Percentiles rank a stretch among this genome's conserved stretches.
Conservation (phyloP, 2,329 filamentous ascomycete species). For the Cytospora leucostoma region DNA sequence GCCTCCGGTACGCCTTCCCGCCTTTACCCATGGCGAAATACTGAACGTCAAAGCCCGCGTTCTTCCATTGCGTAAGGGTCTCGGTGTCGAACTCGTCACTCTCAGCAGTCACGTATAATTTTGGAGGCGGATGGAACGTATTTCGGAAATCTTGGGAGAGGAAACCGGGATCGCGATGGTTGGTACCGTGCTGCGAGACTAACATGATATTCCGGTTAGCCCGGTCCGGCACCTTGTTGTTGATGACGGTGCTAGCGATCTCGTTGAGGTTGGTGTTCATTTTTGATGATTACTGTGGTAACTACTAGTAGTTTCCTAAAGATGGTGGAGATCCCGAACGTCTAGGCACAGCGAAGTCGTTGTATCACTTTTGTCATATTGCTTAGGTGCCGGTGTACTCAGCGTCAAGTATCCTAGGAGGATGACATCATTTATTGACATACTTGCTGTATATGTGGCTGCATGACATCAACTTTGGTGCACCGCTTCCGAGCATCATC, state of each 20-base stretch:
- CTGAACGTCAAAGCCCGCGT: slow-evolving; percentile 46
- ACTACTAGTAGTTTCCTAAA: no score
- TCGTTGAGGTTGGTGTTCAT: slow-evolving; percentile 10
- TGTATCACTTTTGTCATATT: no score
- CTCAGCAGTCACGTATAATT: slow-evolving; percentile 47
- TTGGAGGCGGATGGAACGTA: slow-evolving; percentile 34
- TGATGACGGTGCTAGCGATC: slow-evolving; percentile 13
- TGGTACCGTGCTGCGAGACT: slow-evolving; percentile 33
- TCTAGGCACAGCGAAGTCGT: background rate
- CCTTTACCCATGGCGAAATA: slow-evolving; percentile 44
- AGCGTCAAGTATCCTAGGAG: no score
- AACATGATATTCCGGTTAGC: slow-evolving; percentile 21
- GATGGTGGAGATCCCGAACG: background rate
- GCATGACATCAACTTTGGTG: slow-evolving; percentile 10
- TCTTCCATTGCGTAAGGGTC: slow-evolving; percentile 43
- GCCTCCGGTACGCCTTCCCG: slow-evolving; percentile 38
- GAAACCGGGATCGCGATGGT: slow-evolving; percentile 45
- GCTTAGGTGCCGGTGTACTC: no score
- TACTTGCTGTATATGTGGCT: no score
- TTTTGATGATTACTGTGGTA: background rate
- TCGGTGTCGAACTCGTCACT: slow-evolving; percentile 44
- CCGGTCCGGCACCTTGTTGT: slow-evolving; percentile 11
- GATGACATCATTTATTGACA: no score
- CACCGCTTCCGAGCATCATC: no score
- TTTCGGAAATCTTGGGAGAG: slow-evolving; percentile 44